A percentile compares a stretch with the other conserved stretches of the same genome.
These are phyloP conservation scores for Eucalyptus sp. DNA, from an alignment of 345 rosid genomes.

Conservation along the genomic window DNA sequence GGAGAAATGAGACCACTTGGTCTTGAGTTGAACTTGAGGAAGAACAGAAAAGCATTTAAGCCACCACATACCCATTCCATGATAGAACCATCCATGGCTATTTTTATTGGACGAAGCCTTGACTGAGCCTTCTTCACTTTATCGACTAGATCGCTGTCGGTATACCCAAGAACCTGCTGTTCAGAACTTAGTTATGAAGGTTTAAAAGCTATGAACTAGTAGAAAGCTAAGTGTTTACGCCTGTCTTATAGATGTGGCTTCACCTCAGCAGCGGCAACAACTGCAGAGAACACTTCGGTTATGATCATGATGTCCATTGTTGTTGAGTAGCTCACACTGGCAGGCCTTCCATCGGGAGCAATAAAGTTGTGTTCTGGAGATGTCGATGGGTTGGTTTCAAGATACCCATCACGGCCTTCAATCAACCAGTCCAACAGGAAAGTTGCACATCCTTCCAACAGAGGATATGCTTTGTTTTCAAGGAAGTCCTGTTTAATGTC, in stretches of 20 bases:
- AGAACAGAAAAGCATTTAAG: neutral
- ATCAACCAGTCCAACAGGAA: conserved; percentile 92
- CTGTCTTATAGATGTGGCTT: neutral
- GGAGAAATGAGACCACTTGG: neutral
- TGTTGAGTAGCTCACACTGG: conserved; percentile 88
- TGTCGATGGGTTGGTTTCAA: conserved; percentile 91
- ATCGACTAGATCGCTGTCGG: conserved; percentile 35
- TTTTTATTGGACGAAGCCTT: conserved; percentile 60
- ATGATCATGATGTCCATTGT: conserved; percentile 93
- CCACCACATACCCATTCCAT: conserved; percentile 76
- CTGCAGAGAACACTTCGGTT: conserved; percentile 59
- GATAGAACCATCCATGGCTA: conserved; percentile 74
- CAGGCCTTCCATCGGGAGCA: conserved; percentile 69
- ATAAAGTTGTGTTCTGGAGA: conserved; percentile 87
- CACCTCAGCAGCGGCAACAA: conserved; percentile 82
- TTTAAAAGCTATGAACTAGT: neutral
- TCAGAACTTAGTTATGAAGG: neutral
- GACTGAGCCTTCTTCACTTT: conserved; percentile 47
- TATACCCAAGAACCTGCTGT: conserved; percentile 51
- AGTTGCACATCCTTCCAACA: conserved; percentile 70
- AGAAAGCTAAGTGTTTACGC: neutral
- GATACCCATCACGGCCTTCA: conserved; percentile 63
- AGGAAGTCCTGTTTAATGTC: conserved; percentile 51
- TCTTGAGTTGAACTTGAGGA: neutral
- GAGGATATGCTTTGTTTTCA: conserved; percentile 58